phyloP scores from a whole-genome alignment of 805 yeast genomes.

The Cephaloascus fragrans region DNA sequence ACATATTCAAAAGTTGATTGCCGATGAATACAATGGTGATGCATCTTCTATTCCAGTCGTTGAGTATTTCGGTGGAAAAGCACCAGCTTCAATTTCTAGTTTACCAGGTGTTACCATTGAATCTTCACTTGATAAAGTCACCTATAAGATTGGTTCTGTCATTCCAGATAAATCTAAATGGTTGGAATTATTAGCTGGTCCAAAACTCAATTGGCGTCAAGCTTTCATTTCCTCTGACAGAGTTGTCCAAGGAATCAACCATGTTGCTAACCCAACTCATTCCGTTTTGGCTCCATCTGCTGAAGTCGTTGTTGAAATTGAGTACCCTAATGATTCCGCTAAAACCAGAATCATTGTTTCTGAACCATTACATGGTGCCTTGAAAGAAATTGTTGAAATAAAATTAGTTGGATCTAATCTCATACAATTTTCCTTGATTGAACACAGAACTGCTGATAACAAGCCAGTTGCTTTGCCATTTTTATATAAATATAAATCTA shows the following conservation, averaged over 20 bases:
- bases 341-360: constrained; percentile 54
- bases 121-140: constrained; percentile 16
- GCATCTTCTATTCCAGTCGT: constrained; percentile 70
- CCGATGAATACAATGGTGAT: constrained; percentile 65
- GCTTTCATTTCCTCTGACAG: constrained; percentile 76
- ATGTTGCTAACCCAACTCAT: constrained; percentile 69
- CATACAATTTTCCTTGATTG: constrained; percentile 70
- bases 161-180: constrained; percentile 39
- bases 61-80: constrained; percentile 77
- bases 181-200: constrained; percentile 79
- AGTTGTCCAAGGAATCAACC: constrained; percentile 79
- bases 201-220: constrained; percentile 74
- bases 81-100: constrained; percentile 22
- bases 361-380: constrained; percentile 67
- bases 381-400: constrained; percentile 57
- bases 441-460: constrained; percentile 77
- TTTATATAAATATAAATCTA: constrained; percentile 69
- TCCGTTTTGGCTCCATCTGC: constrained; percentile 70
- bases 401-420: constrained; percentile 36
- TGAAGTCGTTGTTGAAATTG: constrained; percentile 51
- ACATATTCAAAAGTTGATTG: constrained; percentile 62
- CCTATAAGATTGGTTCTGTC: constrained; percentile 26
- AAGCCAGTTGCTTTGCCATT: constrained; percentile 68
- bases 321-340: constrained; percentile 35
- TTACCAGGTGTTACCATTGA: constrained; percentile 26